Base-by-base conservation (phyloP, 306 rosid genomes). In the Vigna reflexopilosa region DNA sequence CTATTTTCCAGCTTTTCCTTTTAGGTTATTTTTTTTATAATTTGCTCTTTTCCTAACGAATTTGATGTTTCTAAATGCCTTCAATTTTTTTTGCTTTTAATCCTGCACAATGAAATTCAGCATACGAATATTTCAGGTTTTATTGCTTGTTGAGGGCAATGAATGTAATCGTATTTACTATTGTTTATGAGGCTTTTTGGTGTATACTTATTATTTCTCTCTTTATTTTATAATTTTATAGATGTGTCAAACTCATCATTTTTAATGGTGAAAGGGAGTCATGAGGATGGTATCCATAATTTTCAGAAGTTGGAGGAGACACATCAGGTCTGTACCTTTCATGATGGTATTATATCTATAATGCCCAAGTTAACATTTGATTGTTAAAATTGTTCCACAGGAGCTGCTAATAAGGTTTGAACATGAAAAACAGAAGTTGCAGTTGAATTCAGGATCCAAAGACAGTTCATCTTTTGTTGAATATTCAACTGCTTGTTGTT, bases 241-340 rank as follows among this genome's bases (percentile, higher is more conserved):
- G 97, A 87, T 76, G 78, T 95, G 77, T 87, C 97, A 62, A 90
- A 87, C 85, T 83, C 89, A 66, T 78, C 90, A 38, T 81, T 80
- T 87, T 74, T 85, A 48, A 81, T 83, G 45, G 85, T 58, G 3
- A 88, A 83, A 70, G 80, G 83, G 77, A 80, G 85, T 76, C 69
- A 61, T 76, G 81, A 70, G 54, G 86, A 85, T 82, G 89, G 75
- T 64, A 81, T 20, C 73, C 79, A 67, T 38, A 76, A 81, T 77
- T 75, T 77, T 50, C 62, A 62, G 77, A 83, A 83, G 80, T 76
- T 94, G 84, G 90, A 82, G 72, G 83, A 86, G 73, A 81, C 84
- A 72, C 76, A 86, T 82, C 85, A 88, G 97, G 97, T 92, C 70
- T 24, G 83, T 64, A 70, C 49, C 75, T 55, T 65, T 67, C 68